These are phyloP conservation scores for Starmera stellimalicola DNA, from an alignment of 1,139 yeast species.

Conservation along the genomic window DNA sequence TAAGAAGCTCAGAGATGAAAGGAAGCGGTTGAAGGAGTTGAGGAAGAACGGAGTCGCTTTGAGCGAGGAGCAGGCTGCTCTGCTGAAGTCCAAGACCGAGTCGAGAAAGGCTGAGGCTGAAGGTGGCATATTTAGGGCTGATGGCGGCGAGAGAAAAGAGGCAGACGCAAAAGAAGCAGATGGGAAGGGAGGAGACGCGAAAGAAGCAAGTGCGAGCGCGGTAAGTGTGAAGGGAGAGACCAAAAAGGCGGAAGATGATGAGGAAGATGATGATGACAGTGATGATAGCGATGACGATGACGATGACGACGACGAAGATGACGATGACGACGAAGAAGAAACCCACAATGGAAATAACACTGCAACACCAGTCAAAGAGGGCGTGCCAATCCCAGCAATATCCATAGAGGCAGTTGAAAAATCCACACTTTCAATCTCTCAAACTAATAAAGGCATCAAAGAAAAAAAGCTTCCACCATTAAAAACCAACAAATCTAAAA, in stretches of 20 bases:
- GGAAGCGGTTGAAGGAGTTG: conserved; percentile 20
- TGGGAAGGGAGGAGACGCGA: conserved; percentile 3
- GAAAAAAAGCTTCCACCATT: neutral
- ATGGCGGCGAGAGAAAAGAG: too few relatives aligned
- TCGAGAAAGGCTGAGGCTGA: neutral
- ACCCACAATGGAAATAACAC: conserved; percentile 14
- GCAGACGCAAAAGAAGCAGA: conserved; percentile 4
- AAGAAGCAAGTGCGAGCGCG: conserved; percentile 2
- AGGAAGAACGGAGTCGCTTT: too few relatives aligned
- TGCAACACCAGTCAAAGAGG: conserved; percentile 13
- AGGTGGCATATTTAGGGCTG: too few relatives aligned
- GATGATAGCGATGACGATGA: conserved; percentile 4
- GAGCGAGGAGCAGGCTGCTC: conserved; percentile 6
- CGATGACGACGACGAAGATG: conserved; percentile 6
- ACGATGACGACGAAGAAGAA: conserved; percentile 7
- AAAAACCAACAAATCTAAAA: neutral
- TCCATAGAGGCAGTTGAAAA: conserved; percentile 3
- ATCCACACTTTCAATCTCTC: conserved; percentile 2
- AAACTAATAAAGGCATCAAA: conserved; percentile 11
- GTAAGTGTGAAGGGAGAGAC: conserved; percentile 1
- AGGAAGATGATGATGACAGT: conserved; percentile 9
- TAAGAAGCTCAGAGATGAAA: conserved; percentile 28
- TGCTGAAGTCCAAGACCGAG: neutral
- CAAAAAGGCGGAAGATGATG: conserved; percentile 15
- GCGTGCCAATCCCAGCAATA: conserved; percentile 9